Conservation (phyloP, 371 early-diverging fungal species). For the Polyrhizophydium stewartii region DNA sequence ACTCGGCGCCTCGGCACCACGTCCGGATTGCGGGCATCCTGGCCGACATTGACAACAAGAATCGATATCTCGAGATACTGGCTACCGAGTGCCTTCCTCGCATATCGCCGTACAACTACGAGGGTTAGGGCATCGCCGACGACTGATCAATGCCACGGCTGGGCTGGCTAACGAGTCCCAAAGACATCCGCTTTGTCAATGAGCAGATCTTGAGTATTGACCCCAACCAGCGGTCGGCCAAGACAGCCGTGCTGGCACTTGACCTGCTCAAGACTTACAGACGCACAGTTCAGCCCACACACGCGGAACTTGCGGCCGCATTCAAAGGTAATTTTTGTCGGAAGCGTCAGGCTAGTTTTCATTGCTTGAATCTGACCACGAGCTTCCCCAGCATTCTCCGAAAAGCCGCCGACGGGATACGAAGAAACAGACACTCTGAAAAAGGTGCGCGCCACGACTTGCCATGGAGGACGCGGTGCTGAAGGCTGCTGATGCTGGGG, state of each 20-base stretch:
- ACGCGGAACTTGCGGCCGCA: not conserved
- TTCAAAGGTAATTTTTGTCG: slow-evolving; percentile 8
- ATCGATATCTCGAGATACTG: slow-evolving; percentile 27
- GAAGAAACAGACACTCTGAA: not conserved
- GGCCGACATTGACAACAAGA: slow-evolving; percentile 36
- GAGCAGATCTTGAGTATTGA: slow-evolving; percentile 33
- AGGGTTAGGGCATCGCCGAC: slow-evolving; percentile 19
- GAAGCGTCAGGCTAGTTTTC: too few species aligned
- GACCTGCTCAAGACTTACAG: slow-evolving; percentile 44
- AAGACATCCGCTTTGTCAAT: slow-evolving; percentile 28
- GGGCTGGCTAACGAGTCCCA: not conserved
- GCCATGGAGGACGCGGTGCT: too few species aligned
- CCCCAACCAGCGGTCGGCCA: slow-evolving; percentile 18
- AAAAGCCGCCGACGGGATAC: not conserved
- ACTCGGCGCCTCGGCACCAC: slow-evolving; percentile 14
- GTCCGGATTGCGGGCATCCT: slow-evolving; percentile 24
- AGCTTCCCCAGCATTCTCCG: too few species aligned
- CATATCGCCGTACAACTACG: slow-evolving; percentile 56
- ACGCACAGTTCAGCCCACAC: slow-evolving; percentile 12
- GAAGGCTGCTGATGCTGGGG: not conserved
- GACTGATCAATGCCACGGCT: too few species aligned
- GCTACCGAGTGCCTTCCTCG: slow-evolving; percentile 28
- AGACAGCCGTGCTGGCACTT: slow-evolving; percentile 22
- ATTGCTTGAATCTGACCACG: too few species aligned
- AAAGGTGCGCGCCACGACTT: too few species aligned